These are phyloP conservation scores for Colletotrichum sp. DNA, from an alignment of 2,329 filamentous ascomycete species.

Conservation along the genomic window DNA sequence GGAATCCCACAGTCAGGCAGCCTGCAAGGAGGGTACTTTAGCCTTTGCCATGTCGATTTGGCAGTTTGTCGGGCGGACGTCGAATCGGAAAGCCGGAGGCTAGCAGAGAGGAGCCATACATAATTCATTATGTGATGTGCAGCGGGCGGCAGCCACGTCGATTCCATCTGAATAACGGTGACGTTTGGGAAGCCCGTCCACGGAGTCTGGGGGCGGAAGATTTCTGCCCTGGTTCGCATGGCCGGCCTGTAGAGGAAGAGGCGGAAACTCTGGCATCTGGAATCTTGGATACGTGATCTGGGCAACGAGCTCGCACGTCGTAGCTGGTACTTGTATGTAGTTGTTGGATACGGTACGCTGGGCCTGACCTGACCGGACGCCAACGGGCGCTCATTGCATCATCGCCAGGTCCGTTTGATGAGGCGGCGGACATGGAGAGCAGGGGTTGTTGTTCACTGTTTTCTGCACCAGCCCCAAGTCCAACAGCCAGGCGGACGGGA, in stretches of 20 bases:
- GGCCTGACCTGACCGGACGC: neutral
- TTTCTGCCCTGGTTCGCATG: constrained; percentile 8
- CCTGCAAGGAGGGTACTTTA: neutral
- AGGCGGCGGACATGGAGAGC: neutral
- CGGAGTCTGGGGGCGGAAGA: neutral
- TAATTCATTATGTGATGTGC: neutral
- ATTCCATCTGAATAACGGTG: constrained; percentile 19
- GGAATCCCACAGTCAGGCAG: neutral
- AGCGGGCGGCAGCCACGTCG: constrained; percentile 6
- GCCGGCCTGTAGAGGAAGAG: neutral
- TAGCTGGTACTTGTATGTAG: neutral
- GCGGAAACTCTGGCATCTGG: neutral
- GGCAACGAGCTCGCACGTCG: neutral
- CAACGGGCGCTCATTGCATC: constrained; percentile 1
- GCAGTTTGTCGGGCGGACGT: neutral
- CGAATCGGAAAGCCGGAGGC: constrained; percentile 7
- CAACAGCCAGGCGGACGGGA: neutral
- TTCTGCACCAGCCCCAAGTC: neutral
- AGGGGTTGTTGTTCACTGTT: neutral
- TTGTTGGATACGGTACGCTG: neutral
- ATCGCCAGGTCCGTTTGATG: neutral
- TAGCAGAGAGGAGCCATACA: neutral
- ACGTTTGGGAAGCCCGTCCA: neutral
- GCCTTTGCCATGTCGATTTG: constrained; percentile 2
- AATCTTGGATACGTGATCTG: neutral